Percentiles rank a stretch among this genome's conserved stretches.
These are phyloP conservation scores for Coniosporium tulheliwenetii DNA, from an alignment of 2,329 filamentous ascomycete genomes.

Conservation along the genomic window DNA sequence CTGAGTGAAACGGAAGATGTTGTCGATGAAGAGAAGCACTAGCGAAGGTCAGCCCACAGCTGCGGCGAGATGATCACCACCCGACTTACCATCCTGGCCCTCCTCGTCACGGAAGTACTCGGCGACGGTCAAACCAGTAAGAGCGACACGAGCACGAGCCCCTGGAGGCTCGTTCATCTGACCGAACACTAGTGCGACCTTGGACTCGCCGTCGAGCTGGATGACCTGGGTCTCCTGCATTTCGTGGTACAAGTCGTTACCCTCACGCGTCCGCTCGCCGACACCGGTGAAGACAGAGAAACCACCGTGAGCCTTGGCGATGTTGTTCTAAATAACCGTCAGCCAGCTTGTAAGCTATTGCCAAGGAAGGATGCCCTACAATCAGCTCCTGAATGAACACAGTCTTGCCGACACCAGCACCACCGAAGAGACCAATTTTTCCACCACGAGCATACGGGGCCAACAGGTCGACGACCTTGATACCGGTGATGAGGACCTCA, in stretches of 20 bases:
- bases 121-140: constrained; percentile 68
- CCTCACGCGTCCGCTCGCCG: constrained; percentile 99
- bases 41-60: constrained; percentile 6
- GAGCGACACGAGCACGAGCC: constrained; percentile 98
- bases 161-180: constrained; percentile 99
- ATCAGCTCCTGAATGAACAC: constrained; percentile 99
- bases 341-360: constrained; percentile 10
- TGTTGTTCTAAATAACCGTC: constrained; percentile 63
- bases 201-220: constrained; percentile 96
- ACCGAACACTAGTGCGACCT: constrained; percentile 98
- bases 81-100: constrained; percentile 66
- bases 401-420: constrained; percentile 99
- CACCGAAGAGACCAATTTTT: constrained; percentile 99
- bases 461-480: constrained; percentile 99
- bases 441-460: constrained; percentile 99
- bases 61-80: neutral
- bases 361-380: constrained; percentile 31
- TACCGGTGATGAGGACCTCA: constrained; percentile 96
- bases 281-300: constrained; percentile 99
- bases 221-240: constrained; percentile 99
- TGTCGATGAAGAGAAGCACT: constrained; percentile 99
- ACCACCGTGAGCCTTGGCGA: constrained; percentile 99
- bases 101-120: constrained; percentile 72
- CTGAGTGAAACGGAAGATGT: constrained; percentile 99
- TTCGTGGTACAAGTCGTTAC: constrained; percentile 99